These are phyloP conservation scores for Phytophthora parvispora DNA, from an alignment of 352 stramenopile genomes.

Conservation along the genomic window DNA sequence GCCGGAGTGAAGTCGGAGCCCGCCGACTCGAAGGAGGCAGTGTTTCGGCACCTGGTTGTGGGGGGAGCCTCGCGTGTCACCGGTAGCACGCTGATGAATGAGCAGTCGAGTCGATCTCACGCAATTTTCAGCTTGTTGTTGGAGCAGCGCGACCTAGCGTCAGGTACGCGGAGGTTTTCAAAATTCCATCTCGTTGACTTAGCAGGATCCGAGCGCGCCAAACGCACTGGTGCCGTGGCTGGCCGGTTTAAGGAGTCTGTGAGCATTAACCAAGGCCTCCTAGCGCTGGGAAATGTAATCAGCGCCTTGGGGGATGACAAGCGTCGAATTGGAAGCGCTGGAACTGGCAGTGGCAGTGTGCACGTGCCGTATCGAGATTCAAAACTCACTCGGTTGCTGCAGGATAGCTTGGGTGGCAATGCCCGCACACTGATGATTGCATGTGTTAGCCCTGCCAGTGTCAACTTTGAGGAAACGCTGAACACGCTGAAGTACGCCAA, in stretches of 20 bases:
- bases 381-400: slow-evolving; percentile 91
- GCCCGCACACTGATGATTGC: slow-evolving; percentile 94
- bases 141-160: slow-evolving; percentile 66
- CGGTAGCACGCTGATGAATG: slow-evolving; percentile 93
- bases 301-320: slow-evolving; percentile 94
- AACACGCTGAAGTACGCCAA: slow-evolving; percentile 99
- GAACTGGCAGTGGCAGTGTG: slow-evolving; percentile 34
- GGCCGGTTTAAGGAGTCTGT: slow-evolving; percentile 95
- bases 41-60: slow-evolving; percentile 86
- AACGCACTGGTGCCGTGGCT: slow-evolving; percentile 92
- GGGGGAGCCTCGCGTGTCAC: slow-evolving; percentile 84
- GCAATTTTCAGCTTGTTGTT: slow-evolving; percentile 93
- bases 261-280: slow-evolving; percentile 96
- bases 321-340: slow-evolving; percentile 53
- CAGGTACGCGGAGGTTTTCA: slow-evolving; percentile 63
- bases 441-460: slow-evolving; percentile 78
- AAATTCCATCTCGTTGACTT: slow-evolving; percentile 98
- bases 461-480: slow-evolving; percentile 97
- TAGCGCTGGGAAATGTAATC: slow-evolving; percentile 97
- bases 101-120: slow-evolving; percentile 91
- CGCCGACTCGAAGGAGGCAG: slow-evolving; percentile 79
- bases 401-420: slow-evolving; percentile 91
- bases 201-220: slow-evolving; percentile 95
- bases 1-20: slow-evolving; percentile 87
- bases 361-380: slow-evolving; percentile 94